Percentiles rank a stretch among this genome's conserved stretches.
These are phyloP conservation scores for Psilocybe cyanescens DNA, from an alignment of 768 basidiomycete genomes.

Conservation along the genomic window DNA sequence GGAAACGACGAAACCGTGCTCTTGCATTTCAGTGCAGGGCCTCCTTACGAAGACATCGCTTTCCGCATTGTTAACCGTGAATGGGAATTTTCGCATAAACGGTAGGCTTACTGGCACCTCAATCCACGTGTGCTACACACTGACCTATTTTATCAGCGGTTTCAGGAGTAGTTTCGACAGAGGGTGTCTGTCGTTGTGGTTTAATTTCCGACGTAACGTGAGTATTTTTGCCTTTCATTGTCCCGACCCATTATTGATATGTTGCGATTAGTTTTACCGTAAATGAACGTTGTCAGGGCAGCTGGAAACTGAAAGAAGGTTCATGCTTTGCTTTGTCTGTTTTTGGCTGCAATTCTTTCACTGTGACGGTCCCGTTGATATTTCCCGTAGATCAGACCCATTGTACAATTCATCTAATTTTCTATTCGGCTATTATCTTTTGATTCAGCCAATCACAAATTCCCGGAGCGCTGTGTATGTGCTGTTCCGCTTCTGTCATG, in stretches of 20 bases:
- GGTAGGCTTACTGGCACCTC: slow-evolving; percentile 54
- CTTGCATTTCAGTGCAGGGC: slow-evolving; percentile 93
- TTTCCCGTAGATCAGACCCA: neutral
- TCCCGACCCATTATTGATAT: slow-evolving; percentile 13
- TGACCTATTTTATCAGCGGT: slow-evolving; percentile 54
- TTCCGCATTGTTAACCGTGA: slow-evolving; percentile 97
- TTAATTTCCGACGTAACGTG: slow-evolving; percentile 94
- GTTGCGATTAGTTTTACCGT: slow-evolving; percentile 70
- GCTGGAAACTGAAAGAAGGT: neutral
- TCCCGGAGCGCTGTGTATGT: neutral
- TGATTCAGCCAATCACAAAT: neutral
- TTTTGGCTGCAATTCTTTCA: neutral
- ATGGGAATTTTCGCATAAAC: slow-evolving; percentile 98
- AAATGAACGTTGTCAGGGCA: slow-evolving; percentile 48
- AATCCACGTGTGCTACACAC: neutral
- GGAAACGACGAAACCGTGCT: slow-evolving; percentile 96
- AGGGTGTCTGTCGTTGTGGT: slow-evolving; percentile 94
- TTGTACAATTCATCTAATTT: neutral
- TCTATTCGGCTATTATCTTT: neutral
- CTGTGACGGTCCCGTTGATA: neutral
- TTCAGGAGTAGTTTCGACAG: slow-evolving; percentile 97
- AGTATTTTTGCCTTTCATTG: slow-evolving; percentile 32
- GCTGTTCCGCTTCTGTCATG: no score
- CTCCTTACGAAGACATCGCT: slow-evolving; percentile 98
- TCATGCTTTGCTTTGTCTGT: neutral